Base-by-base conservation (phyloP, 2,329 filamentous ascomycete genomes). In the Corniculantispora saksenae region DNA sequence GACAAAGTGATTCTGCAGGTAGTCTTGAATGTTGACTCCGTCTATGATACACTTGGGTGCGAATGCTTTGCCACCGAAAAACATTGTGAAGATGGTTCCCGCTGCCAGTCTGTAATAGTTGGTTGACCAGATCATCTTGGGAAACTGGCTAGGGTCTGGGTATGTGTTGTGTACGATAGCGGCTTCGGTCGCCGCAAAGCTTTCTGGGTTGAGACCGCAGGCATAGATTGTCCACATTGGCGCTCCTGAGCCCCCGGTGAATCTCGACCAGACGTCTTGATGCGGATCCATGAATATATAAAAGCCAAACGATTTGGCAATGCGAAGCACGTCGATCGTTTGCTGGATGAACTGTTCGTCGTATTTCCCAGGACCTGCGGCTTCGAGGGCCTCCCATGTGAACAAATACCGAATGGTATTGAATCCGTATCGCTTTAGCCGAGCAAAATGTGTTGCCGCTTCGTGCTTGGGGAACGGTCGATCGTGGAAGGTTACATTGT, bases 71-170 rank as follows among this genome's bases (percentile, higher is more conserved):
- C 95, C 95, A 10, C 86, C 94, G 76, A 96, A 99, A 80, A 97
- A 99, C 60, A 98, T 80, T 0, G 94, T 97, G 75, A 97, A 98
- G 70, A 98, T 93, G 54, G 93, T 94, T 69, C 94, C 92, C 58
- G 90, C 91, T 3, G 91, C 94, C 58, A 98, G 83, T 27, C 95
- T 87, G 67, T 88, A 91, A 77, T 99, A 99, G 75, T 99, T 99
- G 60, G 96, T 98, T 19, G 94, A 93, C 95, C 95, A 99, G 65
- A 98, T 94, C 96, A 99, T 99, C 80, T 97, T 98, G 27, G 95
- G 95, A 70, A 94, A 99, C 1, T 89, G 85, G 29, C 89, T 89
- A 10, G 94, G 93, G 23, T 97, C 86, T 12, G 92, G 89, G 74
- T 92, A 97, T 2, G 92, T 96, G 73, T 98, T 99, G 61, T 99